Percentiles rank a stretch among this genome's conserved stretches.
phyloP scores from a whole-genome alignment of 2,329 filamentous ascomycete species.

The Phialophora chinensis region DNA sequence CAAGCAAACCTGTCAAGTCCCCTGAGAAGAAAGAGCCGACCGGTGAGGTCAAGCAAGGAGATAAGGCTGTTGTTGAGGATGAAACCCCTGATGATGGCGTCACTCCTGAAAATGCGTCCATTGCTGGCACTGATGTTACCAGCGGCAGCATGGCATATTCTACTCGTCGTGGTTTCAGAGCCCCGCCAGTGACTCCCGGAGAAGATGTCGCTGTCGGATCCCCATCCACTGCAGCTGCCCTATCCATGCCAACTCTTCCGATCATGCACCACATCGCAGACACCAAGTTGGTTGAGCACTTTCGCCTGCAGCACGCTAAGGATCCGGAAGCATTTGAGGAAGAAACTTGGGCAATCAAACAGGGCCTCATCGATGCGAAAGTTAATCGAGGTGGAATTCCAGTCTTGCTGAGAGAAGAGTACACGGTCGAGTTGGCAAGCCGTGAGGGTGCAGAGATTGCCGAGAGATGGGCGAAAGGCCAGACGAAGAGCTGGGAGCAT shows the following conservation, averaged over 20 bases:
- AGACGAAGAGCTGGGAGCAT: constrained; percentile 6
- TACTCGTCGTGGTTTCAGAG: constrained; percentile 7
- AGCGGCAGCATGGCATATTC: neutral
- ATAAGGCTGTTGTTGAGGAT: neutral
- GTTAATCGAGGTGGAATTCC: constrained; percentile 25
- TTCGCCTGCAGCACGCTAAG: constrained; percentile 23
- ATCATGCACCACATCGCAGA: constrained; percentile 25
- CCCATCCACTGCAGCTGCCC: constrained; percentile 1
- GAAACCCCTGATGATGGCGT: neutral
- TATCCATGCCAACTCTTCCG: constrained; percentile 33
- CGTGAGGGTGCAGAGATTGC: constrained; percentile 27
- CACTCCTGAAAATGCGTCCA: constrained; percentile 4
- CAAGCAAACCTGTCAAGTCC: neutral
- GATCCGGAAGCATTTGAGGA: constrained; percentile 27
- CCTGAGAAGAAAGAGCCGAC: neutral
- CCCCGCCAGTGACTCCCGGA: constrained; percentile 28
- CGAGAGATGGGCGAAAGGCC: constrained; percentile 19
- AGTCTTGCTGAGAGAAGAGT: constrained; percentile 28
- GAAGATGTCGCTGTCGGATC: constrained; percentile 13
- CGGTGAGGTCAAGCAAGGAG: neutral
- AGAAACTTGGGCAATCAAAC: constrained; percentile 27
- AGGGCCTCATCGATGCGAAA: constrained; percentile 24
- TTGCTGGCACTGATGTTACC: constrained; percentile 10
- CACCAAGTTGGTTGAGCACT: constrained; percentile 26
- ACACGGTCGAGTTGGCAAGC: constrained; percentile 34